Percentiles rank a stretch among this genome's conserved stretches.
phyloP scores from a whole-genome alignment of 345 rosid species.

The Trapa incisa region DNA sequence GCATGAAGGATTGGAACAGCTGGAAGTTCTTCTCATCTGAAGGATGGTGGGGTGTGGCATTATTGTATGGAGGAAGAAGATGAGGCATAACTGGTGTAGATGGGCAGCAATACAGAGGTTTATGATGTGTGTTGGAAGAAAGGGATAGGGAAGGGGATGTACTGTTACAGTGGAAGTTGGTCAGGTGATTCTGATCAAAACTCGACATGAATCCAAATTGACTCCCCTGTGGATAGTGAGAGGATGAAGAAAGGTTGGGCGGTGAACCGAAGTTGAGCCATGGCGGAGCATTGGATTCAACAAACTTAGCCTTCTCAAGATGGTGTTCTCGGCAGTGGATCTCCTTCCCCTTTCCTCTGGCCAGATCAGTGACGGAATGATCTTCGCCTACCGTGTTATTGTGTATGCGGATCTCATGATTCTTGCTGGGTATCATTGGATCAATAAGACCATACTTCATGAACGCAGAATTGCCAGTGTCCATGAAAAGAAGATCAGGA shows the following conservation, averaged over 20 bases:
- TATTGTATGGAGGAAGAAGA: slow-evolving; percentile 31
- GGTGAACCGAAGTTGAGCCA: slow-evolving; percentile 28
- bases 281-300: slow-evolving; percentile 27
- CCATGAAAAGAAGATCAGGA: slow-evolving; percentile 1
- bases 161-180: background rate
- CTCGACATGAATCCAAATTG: slow-evolving; percentile 38
- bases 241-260: slow-evolving; percentile 12
- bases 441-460: slow-evolving; percentile 2
- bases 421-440: slow-evolving; percentile 15
- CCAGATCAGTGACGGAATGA: slow-evolving; percentile 16
- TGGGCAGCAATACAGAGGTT: slow-evolving; percentile 42
- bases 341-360: slow-evolving; percentile 30
- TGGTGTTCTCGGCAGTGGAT: slow-evolving; percentile 15
- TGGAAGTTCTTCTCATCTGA: slow-evolving; percentile 27
- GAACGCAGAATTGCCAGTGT: background rate
- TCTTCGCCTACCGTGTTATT: slow-evolving; percentile 6
- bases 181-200: slow-evolving; percentile 20
- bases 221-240: slow-evolving; percentile 30
- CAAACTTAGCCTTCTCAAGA: slow-evolving; percentile 50
- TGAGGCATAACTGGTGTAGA: slow-evolving; percentile 47
- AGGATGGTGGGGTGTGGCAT: slow-evolving; percentile 19
- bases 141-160: slow-evolving; percentile 19
- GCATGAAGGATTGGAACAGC: slow-evolving; percentile 25
- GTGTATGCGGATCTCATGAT: slow-evolving; percentile 20
- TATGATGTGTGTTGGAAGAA: slow-evolving; percentile 27